A percentile compares a stretch with the other conserved stretches of the same genome.
These are phyloP conservation scores for Lupinus albus DNA, from an alignment of 306 rosid genomes.

Conservation along the genomic window DNA sequence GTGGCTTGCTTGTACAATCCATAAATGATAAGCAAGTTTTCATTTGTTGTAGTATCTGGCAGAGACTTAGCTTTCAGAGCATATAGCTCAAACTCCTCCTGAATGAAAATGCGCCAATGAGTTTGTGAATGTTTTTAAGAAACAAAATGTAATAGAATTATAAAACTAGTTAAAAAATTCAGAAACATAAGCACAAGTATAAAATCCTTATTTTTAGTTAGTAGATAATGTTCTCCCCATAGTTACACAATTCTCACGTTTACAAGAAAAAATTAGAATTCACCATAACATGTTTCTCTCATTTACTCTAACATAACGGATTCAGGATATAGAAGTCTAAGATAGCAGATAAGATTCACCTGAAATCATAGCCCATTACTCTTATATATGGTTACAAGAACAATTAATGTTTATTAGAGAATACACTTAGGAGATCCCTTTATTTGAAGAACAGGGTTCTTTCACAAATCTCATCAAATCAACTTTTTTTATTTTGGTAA, in stretches of 20 bases:
- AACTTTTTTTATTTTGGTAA: too few relatives aligned
- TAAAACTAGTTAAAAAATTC: slow-evolving; percentile 11
- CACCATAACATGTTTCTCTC: too few relatives aligned
- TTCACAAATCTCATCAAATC: slow-evolving; percentile 3
- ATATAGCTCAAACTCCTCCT: slow-evolving; percentile 92
- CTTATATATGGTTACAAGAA: too few relatives aligned
- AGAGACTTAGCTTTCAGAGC: slow-evolving; percentile 86
- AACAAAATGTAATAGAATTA: background rate
- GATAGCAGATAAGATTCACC: too few relatives aligned
- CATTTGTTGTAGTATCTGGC: slow-evolving; percentile 65
- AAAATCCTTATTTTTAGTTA: background rate
- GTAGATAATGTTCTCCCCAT: too few relatives aligned
- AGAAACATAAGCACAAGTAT: background rate
- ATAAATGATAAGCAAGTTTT: slow-evolving; percentile 76
- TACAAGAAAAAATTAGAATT: too few relatives aligned
- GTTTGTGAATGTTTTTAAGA: background rate
- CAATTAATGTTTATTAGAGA: too few relatives aligned
- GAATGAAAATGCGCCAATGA: slow-evolving; percentile 41
- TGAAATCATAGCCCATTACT: too few relatives aligned
- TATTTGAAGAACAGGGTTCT: slow-evolving; percentile 1
- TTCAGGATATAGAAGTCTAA: too few relatives aligned
- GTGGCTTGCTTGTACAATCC: slow-evolving; percentile 93
- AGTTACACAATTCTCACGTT: too few relatives aligned
- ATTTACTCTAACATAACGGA: too few relatives aligned
- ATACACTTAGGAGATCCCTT: background rate